A percentile compares a stretch with the other conserved stretches of the same genome.
phyloP scores from a whole-genome alignment of 1,284 basidiomycete species.

The Apiotrichum veenhuisii region DNA sequence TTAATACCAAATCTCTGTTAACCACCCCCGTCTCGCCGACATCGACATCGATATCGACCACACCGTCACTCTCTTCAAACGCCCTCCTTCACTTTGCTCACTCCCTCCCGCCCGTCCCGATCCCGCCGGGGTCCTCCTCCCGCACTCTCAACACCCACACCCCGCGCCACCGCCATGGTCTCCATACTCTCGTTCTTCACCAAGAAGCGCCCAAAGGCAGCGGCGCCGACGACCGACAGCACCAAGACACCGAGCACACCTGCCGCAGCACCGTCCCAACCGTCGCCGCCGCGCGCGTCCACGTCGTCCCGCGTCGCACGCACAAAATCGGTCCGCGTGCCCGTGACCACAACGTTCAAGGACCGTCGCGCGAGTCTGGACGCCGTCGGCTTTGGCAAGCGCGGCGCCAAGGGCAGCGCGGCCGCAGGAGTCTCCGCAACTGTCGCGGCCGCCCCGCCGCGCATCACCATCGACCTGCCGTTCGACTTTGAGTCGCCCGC shows the following conservation, averaged over 20 bases:
- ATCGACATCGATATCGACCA: no score
- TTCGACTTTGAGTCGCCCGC: constrained; percentile 7
- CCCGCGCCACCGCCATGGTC: no score
- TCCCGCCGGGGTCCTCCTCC: no score
- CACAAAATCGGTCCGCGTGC: neutral
- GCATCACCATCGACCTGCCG: constrained; percentile 18
- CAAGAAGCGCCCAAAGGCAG: constrained; percentile 29
- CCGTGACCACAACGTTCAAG: neutral
- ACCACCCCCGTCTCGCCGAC: no score
- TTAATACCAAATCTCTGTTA: no score
- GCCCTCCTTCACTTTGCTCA: no score
- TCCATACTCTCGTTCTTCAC: constrained; percentile 37
- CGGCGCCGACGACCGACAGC: constrained; percentile 1
- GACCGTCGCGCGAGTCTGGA: constrained; percentile 1
- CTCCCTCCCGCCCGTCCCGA: no score
- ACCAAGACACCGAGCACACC: constrained; percentile 3
- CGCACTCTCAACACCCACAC: no score
- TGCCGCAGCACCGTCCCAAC: neutral
- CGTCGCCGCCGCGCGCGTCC: neutral
- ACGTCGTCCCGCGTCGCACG: neutral
- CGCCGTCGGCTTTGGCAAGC: neutral
- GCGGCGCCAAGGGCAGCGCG: neutral
- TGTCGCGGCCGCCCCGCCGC: constrained; percentile 14
- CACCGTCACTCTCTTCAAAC: no score
- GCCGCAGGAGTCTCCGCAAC: neutral